A percentile compares a stretch with the other conserved stretches of the same genome.
Evolutionary conservation across 345 rosid genomes (phyloP).

Genomic region (Lenwebbia sp.): DNA sequence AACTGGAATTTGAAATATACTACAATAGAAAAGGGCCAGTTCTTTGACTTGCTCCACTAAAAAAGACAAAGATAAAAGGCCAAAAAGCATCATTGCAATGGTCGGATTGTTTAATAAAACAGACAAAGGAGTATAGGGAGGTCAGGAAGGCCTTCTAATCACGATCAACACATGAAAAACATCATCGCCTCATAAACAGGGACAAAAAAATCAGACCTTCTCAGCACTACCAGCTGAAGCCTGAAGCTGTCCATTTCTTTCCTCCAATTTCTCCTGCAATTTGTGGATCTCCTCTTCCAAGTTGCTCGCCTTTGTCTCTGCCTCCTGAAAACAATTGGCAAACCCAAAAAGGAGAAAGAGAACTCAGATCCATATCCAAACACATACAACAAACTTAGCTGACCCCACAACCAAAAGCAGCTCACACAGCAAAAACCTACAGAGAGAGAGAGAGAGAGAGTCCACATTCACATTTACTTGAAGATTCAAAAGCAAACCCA

Average conservation of each 20-base stretch:
- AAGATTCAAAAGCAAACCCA: neutral
- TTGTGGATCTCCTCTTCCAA: conserved; percentile 57
- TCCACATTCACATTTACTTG: neutral
- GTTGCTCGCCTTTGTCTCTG: conserved; percentile 55
- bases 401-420: neutral
- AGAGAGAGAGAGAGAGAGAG: neutral
- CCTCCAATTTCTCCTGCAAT: conserved; percentile 50
- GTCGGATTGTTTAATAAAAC: neutral
- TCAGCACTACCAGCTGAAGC: conserved; percentile 63
- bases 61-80: conserved; percentile 16
- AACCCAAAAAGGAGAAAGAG: neutral
- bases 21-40: neutral
- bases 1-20: neutral
- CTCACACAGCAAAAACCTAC: neutral
- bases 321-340: conserved; percentile 40
- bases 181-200: neutral
- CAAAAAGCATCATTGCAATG: conserved; percentile 9
- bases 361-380: neutral
- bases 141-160: neutral
- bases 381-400: neutral
- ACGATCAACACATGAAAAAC: neutral
- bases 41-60: conserved; percentile 18
- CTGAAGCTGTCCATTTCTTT: conserved; percentile 52
- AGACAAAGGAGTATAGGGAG: neutral
- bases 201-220: conserved; percentile 32